Percentiles rank a stretch among this genome's conserved stretches.
Conservation (phyloP, 2,329 filamentous ascomycete species). For the Blumeria graminis region DNA sequence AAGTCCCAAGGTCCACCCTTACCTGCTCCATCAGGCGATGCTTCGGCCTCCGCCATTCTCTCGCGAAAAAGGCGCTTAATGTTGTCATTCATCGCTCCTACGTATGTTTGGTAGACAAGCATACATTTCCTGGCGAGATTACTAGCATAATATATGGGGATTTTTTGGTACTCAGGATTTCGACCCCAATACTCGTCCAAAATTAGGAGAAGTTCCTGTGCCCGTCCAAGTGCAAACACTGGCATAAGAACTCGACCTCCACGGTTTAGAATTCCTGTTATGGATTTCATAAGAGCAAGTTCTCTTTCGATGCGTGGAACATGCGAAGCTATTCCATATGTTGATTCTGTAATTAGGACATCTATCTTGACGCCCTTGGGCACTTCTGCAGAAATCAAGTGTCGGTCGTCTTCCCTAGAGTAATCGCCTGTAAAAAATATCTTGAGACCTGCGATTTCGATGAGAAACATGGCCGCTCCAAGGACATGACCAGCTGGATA, state of each 20-base stretch:
- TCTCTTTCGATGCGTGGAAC: conserved; percentile 79
- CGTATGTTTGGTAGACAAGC: conserved; percentile 96
- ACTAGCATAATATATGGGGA: conserved; percentile 92
- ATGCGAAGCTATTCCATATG: conserved; percentile 86
- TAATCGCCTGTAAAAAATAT: conserved; percentile 97
- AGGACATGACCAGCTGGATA: conserved; percentile 96
- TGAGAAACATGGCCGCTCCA: conserved; percentile 91
- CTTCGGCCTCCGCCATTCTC: conserved; percentile 74
- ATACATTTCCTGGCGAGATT: conserved; percentile 92
- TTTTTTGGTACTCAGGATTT: conserved; percentile 67
- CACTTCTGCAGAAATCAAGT: conserved; percentile 82
- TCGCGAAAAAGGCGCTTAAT: conserved; percentile 90
- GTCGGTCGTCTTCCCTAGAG: conserved; percentile 80
- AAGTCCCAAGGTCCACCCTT: conserved; percentile 93
- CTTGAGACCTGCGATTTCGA: conserved; percentile 90
- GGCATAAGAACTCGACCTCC: conserved; percentile 85
- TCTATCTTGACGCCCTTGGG: conserved; percentile 79
- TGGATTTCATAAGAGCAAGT: conserved; percentile 81
- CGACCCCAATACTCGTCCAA: conserved; percentile 92
- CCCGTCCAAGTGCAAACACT: conserved; percentile 80
- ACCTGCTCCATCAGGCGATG: conserved; percentile 44
- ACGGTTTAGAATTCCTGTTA: conserved; percentile 73
- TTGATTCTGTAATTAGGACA: conserved; percentile 91
- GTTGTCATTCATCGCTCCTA: conserved; percentile 97
- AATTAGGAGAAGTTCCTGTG: conserved; percentile 82